A percentile compares a stretch with the other conserved stretches of the same genome.
Conservation (phyloP, 352 stramenopile genomes). For the Phytophthora rubi region DNA sequence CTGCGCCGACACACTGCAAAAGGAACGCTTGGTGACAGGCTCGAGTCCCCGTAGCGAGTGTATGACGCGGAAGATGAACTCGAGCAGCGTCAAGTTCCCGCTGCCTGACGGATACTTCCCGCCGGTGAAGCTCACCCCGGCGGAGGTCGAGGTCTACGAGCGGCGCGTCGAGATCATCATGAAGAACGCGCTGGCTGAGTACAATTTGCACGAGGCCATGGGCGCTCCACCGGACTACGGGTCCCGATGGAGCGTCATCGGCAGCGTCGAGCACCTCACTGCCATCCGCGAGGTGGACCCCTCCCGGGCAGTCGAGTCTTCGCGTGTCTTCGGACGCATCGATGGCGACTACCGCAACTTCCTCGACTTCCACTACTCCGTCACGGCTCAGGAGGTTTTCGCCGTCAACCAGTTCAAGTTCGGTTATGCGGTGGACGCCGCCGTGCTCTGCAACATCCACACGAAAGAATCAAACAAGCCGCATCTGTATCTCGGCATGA, state of each 20-base stretch:
- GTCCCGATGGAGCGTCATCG: constrained; percentile 41
- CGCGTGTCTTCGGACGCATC: constrained; percentile 65
- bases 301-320: constrained; percentile 40
- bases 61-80: constrained; percentile 26
- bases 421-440: constrained; percentile 65
- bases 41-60: not conserved
- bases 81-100: constrained; percentile 41
- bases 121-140: constrained; percentile 36
- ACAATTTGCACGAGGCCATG: constrained; percentile 52
- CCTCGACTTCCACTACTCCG: constrained; percentile 75
- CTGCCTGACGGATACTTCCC: constrained; percentile 50
- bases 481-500: constrained; percentile 80
- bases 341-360: constrained; percentile 69
- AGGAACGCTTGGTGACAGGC: too few relatives aligned
- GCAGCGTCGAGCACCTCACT: constrained; percentile 46
- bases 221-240: constrained; percentile 44
- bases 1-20: not conserved
- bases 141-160: constrained; percentile 43
- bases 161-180: constrained; percentile 48
- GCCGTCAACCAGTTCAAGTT: constrained; percentile 77
- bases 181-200: constrained; percentile 50
- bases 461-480: constrained; percentile 49
- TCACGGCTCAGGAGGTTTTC: constrained; percentile 59
- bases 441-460: constrained; percentile 78
- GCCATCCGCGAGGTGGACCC: constrained; percentile 48